phyloP scores from a whole-genome alignment of 345 rosid species.

The Citrus medica region DNA sequence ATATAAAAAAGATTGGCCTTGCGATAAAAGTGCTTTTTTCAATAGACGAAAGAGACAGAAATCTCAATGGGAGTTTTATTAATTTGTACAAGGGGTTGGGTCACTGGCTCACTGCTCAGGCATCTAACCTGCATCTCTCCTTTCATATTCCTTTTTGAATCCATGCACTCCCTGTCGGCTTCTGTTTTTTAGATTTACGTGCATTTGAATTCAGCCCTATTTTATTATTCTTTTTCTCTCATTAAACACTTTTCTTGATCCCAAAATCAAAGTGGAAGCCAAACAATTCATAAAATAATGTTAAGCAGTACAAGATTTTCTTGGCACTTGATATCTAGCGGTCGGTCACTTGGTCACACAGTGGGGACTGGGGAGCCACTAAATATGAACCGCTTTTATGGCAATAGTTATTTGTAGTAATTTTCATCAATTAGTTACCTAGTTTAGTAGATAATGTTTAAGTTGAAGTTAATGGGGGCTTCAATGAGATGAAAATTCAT shows the following conservation, averaged over 20 bases:
- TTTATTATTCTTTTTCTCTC: neutral
- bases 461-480: too few species aligned
- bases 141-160: constrained; percentile 1
- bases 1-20: neutral
- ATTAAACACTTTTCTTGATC: neutral
- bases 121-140: constrained; percentile 22
- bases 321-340: neutral
- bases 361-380: constrained; percentile 2
- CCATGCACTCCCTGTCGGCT: constrained; percentile 5
- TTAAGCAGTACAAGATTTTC: neutral
- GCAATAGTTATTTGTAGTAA: too few species aligned
- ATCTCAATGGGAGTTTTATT: neutral
- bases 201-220: neutral
- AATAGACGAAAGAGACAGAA: neutral
- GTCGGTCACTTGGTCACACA: neutral
- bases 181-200: neutral
- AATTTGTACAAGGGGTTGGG: neutral
- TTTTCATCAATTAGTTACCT: too few species aligned
- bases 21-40: constrained; percentile 1
- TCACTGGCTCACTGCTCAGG: neutral
- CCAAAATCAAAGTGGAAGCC: neutral
- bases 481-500: too few species aligned
- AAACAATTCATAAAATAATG: neutral
- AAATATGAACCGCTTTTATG: neutral
- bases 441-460: too few species aligned